Conservation (phyloP, 805 yeast species). For the Naumovozyma baii region DNA sequence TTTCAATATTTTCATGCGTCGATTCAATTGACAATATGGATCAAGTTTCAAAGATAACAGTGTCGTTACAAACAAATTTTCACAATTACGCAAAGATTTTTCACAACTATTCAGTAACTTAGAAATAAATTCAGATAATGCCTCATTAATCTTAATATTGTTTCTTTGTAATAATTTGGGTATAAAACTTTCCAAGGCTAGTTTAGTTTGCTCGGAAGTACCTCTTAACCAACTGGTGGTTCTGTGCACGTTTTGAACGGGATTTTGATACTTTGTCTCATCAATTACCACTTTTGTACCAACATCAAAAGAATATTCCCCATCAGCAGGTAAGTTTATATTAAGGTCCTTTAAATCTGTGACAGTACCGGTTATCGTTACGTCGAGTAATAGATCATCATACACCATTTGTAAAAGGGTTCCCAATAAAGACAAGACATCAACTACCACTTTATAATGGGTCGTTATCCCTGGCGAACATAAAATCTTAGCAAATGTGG, state of each 20-base stretch:
- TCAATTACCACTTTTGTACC: neutral
- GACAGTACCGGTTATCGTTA: conserved; percentile 2
- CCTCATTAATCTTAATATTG: conserved; percentile 11
- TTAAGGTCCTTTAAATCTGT: conserved; percentile 11
- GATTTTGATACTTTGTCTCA: neutral
- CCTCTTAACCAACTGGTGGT: conserved; percentile 46
- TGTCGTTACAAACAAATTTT: conserved; percentile 9
- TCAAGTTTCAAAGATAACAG: conserved; percentile 8
- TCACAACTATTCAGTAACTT: conserved; percentile 9
- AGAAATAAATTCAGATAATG: conserved; percentile 10
- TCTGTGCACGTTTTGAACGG: conserved; percentile 26
- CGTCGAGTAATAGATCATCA: conserved; percentile 33
- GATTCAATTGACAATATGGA: conserved; percentile 6
- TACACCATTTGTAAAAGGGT: conserved; percentile 31
- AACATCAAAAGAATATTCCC: conserved; percentile 2
- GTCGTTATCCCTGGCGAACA: conserved; percentile 25
- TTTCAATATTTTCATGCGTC: conserved; percentile 2
- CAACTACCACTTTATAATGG: conserved; percentile 32
- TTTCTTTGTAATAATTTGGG: conserved; percentile 20
- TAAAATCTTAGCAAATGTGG: conserved; percentile 35
- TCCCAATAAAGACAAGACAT: conserved; percentile 26
- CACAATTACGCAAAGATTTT: conserved; percentile 16
- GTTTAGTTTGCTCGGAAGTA: conserved; percentile 40
- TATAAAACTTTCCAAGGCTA: conserved; percentile 35
- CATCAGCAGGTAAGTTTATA: conserved; percentile 8